Conservation (phyloP, 441 rosid genomes). For the Gossypium schwendimanii region DNA sequence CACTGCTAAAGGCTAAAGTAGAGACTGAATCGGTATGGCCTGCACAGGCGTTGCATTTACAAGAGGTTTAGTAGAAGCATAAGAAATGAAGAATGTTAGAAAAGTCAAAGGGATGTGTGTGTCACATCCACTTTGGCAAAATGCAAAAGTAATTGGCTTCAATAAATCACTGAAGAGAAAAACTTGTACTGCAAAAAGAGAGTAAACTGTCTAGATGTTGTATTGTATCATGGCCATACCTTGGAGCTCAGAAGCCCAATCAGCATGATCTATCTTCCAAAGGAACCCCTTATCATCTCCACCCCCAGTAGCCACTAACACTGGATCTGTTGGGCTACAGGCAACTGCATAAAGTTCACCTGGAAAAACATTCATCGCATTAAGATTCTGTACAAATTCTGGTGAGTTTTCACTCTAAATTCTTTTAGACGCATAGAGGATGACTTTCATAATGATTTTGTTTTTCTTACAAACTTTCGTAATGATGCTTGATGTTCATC, state of each 20-base stretch:
- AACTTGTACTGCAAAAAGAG: background rate
- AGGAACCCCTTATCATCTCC: slow-evolving; percentile 81
- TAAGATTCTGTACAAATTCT: no score
- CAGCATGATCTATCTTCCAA: slow-evolving; percentile 78
- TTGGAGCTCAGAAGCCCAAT: slow-evolving; percentile 70
- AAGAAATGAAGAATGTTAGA: background rate
- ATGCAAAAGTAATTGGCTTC: background rate
- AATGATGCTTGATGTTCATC: background rate
- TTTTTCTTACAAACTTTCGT: background rate
- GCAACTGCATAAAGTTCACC: slow-evolving; percentile 73
- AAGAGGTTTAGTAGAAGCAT: background rate
- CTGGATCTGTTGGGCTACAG: slow-evolving; percentile 70
- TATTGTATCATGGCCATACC: slow-evolving; percentile 25
- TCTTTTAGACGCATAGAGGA: background rate
- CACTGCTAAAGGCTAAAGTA: slow-evolving; percentile 61
- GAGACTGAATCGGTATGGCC: slow-evolving; percentile 83
- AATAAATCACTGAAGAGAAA: background rate
- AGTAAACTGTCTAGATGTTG: background rate
- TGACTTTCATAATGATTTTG: background rate
- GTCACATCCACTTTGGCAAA: background rate
- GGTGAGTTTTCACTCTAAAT: background rate
- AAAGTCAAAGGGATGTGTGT: background rate
- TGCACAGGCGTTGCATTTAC: slow-evolving; percentile 21
- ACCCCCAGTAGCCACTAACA: slow-evolving; percentile 85
- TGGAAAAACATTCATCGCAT: slow-evolving; percentile 7